Evolutionary conservation across 305 asterid genomes (phyloP).

Genomic region (Coffea humblotiana): DNA sequence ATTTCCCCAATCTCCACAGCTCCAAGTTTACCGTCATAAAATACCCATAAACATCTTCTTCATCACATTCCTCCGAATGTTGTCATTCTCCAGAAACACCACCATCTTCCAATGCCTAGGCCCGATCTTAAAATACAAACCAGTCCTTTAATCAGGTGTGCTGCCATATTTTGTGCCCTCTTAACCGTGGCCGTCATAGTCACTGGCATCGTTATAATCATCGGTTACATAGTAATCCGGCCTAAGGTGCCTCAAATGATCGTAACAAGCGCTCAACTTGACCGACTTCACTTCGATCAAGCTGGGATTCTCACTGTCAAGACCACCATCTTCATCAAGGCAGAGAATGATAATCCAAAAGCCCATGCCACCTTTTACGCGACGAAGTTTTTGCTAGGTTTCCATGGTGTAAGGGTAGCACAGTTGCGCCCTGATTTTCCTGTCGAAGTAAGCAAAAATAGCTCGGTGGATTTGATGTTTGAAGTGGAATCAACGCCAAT

Average conservation of each 20-base stretch:
- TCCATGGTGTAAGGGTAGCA: conserved; percentile 48
- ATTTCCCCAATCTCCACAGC: conserved; percentile 9
- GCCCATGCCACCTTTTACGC: conserved; percentile 58
- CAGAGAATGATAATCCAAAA: conserved; percentile 54
- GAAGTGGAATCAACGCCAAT: conserved; percentile 52
- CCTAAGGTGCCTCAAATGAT: conserved; percentile 66
- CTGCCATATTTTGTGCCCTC: conserved; percentile 61
- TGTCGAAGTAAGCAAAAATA: conserved; percentile 44
- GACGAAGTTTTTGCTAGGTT: conserved; percentile 41
- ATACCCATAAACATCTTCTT: conserved; percentile 14
- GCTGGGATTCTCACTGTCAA: conserved; percentile 51
- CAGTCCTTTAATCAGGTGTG: conserved; percentile 65
- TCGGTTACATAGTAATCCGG: conserved; percentile 55
- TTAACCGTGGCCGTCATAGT: conserved; percentile 60
- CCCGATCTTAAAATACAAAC: too few species aligned
- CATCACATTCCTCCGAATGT: conserved; percentile 34
- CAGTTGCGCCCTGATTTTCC: conserved; percentile 35
- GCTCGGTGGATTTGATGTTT: conserved; percentile 40
- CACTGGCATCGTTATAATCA: conserved; percentile 55
- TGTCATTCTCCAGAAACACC: conserved; percentile 23
- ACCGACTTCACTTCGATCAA: conserved; percentile 57
- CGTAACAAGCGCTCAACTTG: conserved; percentile 52
- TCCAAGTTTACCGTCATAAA: conserved; percentile 12
- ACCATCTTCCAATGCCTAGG: conserved; percentile 54
- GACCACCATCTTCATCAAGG: conserved; percentile 45